Evolutionary conservation across 768 basidiomycete species (phyloP), one percentile per base, ranked within the genome.

Genomic region (Chlorophyllum brunneum): DNA sequence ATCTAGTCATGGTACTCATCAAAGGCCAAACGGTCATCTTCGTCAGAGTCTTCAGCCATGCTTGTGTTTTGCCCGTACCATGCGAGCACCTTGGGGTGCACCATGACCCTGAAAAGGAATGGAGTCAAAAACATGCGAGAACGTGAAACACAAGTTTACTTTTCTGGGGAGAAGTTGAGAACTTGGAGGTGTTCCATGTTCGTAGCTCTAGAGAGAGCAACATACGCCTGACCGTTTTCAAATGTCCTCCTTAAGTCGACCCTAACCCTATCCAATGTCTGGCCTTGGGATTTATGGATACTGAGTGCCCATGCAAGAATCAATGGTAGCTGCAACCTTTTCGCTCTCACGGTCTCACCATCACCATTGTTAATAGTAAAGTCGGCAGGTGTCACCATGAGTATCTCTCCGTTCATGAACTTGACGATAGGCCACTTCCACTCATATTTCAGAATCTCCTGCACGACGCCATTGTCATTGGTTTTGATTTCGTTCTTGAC

Each of bases 241-340:
- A 95, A 95, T 1, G 81, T 86, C 39, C 78, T 75, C 54, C 70
- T 65, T 27, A 95, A 76, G 61, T 94, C 83, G 3, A 94, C 87
- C 54, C 83, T 86, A 51, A 94, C 89, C 42, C 89, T 76, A 41
- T 90, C 82, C 36, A 53, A n/a, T 11, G 51, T 53, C 27, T 53
- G 51, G 13, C 93, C 93, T 63, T 95, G 93, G 4, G 86, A 86
- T 63, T 95, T 95, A 69, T 94, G 91, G 30, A 94, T 83, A 42
- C 85, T 86, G 63, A 94, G 73, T 0, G 92, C 91, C 88, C 91
- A 94, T 0, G 92, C 84, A n/a, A 92, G 76, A 43, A 90, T 87
- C 3, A 95, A 65, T 0, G 88, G 87, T 1, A 91, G 59, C 83
- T 88, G 57, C 8, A 55, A 39, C 38, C 45, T 38, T 13, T 61